These are phyloP conservation scores for Cicer chorassanicum DNA, from an alignment of 306 rosid species.

Conservation along the genomic window DNA sequence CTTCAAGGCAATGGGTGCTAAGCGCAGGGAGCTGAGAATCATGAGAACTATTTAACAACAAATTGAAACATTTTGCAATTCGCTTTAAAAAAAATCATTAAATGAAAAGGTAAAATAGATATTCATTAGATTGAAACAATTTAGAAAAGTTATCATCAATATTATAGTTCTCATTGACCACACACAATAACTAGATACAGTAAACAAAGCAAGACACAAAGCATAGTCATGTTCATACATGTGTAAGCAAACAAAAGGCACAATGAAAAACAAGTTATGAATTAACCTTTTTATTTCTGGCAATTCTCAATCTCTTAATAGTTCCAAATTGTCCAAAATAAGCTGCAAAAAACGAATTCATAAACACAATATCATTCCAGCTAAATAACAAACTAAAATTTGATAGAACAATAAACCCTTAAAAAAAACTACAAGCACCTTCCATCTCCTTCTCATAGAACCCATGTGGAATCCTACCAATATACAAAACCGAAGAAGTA, in stretches of 20 bases:
- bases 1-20: not conserved
- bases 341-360: constrained; percentile 49
- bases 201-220: constrained; percentile 23
- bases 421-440: constrained; percentile 51
- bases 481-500: constrained; percentile 59
- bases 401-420: not conserved
- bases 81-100: no score
- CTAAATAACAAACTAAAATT: not conserved
- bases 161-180: not conserved
- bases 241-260: not conserved
- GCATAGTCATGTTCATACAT: not conserved
- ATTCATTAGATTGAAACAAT: not conserved
- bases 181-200: not conserved
- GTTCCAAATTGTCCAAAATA: constrained; percentile 86
- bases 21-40: not conserved
- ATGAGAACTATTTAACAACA: not conserved
- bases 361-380: not conserved
- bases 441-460: constrained; percentile 95
- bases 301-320: constrained; percentile 76
- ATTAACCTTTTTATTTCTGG: constrained; percentile 76
- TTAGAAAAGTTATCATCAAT: not conserved
- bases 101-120: not conserved
- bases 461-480: constrained; percentile 90
- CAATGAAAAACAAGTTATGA: constrained; percentile 1
- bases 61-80: constrained; percentile 7